Conservation (phyloP, 2,329 filamentous ascomycete species). For the Aspergillus jensenii region DNA sequence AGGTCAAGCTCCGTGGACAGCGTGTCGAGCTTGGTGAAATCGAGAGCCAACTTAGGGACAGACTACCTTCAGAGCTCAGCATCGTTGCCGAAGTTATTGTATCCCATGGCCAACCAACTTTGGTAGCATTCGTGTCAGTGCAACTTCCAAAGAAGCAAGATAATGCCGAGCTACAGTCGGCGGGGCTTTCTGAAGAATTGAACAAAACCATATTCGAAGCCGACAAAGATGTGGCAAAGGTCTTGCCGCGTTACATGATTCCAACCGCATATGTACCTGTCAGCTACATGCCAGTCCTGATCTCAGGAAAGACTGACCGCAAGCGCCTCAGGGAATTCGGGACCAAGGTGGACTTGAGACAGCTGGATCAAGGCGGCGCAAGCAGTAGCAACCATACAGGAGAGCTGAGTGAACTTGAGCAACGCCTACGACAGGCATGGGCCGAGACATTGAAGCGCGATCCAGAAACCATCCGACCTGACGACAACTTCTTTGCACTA, state of each 20-base stretch:
- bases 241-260: conserved; percentile 34
- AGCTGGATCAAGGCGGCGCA: conserved; percentile 24
- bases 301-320: conserved; percentile 48
- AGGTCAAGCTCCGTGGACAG: conserved; percentile 45
- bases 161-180: conserved; percentile 15
- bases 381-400: conserved; percentile 15
- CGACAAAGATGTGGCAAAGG: conserved; percentile 25
- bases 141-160: conserved; percentile 23
- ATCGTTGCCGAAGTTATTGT: conserved; percentile 52
- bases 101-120: conserved; percentile 27
- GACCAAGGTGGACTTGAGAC: conserved; percentile 31
- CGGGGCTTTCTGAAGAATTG: conserved; percentile 19
- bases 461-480: conserved; percentile 32
- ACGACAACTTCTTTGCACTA: conserved; percentile 40
- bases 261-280: conserved; percentile 46
- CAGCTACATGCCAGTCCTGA: conserved; percentile 41
- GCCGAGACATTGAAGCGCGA: conserved; percentile 30
- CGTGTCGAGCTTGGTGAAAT: conserved; percentile 46
- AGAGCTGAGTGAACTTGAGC: conserved; percentile 33
- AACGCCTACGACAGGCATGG: conserved; percentile 36
- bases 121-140: conserved; percentile 32
- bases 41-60: conserved; percentile 34
- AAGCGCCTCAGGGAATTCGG: conserved; percentile 39
- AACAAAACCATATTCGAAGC: conserved; percentile 18
- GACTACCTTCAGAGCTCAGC: conserved; percentile 31